Base-by-base conservation (phyloP, 176 grass and related monocot species). In the Metroxylon sagu region DNA sequence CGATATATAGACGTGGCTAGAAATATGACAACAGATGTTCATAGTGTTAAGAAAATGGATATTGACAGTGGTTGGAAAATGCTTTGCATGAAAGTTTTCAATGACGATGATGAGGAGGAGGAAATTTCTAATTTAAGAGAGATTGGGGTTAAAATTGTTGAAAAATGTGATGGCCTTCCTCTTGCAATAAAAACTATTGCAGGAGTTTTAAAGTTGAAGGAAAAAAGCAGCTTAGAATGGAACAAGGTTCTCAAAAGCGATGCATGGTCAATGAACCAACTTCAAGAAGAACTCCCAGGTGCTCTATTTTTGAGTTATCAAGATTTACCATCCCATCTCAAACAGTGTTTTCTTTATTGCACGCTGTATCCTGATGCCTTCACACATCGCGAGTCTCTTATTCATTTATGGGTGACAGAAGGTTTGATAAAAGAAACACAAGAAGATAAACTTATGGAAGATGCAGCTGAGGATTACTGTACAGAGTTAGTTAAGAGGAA, bases 261-360 rank as follows among this genome's bases (percentile, higher is more conserved):
- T 12, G 61, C 54, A 68, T 95, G 82, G 89, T 85, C 71, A 16
- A 61, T 77, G 60, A 51, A 16, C 7, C 73, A 55, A 3, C 19
- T 89, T 64, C 72, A 81, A 26, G 68, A 76, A 57, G 71, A 93
- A 48, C 50, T 85, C 14, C 89, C 78, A 16, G 64, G 59, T 56
- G 84, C 89, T 52, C 60, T 89, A 3, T 89, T 85, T 64, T 66
- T 95, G 50, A 76, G 78, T 71, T 95, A 85, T 49, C 68, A 73
- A n/a, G 64, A 95, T 74, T 77, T 95, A 59, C 75, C 81, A 19
- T 84, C 85, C 62, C 57, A 85, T 54, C 60, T 89, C 3, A 95
- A 95, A 60, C 85, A 85, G 64, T 95, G 89, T 39, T 95, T 95
- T 66, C 81, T 95, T 12, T 80, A 85, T 57, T 95, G 75, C 30